phyloP scores from a whole-genome alignment of 306 rosid species.

The Dryas drummondii region DNA sequence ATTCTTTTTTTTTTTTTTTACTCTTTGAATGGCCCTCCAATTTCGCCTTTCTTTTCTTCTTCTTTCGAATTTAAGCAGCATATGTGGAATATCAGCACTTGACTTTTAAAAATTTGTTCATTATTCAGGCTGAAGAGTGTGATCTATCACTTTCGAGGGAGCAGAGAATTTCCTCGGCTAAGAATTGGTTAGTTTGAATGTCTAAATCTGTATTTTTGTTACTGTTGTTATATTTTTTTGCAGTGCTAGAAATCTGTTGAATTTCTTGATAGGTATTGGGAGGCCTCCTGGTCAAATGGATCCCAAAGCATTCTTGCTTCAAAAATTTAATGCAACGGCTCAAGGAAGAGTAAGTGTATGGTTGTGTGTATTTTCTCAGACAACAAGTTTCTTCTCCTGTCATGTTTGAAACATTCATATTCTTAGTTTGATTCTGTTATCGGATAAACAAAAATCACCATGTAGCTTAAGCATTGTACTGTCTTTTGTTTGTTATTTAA shows the following conservation, averaged over 20 bases:
- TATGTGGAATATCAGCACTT: not conserved
- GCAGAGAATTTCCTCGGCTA: slow-evolving; percentile 74
- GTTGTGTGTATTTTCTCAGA: too few relatives aligned
- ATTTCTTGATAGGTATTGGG: slow-evolving; percentile 62
- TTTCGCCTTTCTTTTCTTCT: not conserved
- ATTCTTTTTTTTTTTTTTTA: not conserved
- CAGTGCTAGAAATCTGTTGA: not conserved
- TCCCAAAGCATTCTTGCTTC: slow-evolving; percentile 94
- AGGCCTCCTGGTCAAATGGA: slow-evolving; percentile 99
- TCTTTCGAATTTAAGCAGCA: not conserved
- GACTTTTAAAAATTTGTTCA: slow-evolving; percentile 2
- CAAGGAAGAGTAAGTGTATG: slow-evolving; percentile 61
- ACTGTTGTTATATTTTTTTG: not conserved
- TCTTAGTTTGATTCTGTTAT: too few relatives aligned
- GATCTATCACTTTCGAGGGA: slow-evolving; percentile 75
- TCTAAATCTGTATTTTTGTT: not conserved
- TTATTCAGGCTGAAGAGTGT: slow-evolving; percentile 76
- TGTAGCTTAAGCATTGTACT: not conserved
- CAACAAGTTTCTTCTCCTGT: too few relatives aligned
- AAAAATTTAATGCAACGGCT: slow-evolving; percentile 71
- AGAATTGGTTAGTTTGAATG: slow-evolving; percentile 68
- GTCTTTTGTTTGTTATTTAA: not conserved
- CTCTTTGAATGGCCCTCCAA: not conserved
- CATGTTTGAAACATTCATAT: too few relatives aligned
- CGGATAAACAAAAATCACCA: too few relatives aligned